phyloP scores from a whole-genome alignment of 2,329 filamentous ascomycete genomes.

The Knoxdaviesia capensis region DNA sequence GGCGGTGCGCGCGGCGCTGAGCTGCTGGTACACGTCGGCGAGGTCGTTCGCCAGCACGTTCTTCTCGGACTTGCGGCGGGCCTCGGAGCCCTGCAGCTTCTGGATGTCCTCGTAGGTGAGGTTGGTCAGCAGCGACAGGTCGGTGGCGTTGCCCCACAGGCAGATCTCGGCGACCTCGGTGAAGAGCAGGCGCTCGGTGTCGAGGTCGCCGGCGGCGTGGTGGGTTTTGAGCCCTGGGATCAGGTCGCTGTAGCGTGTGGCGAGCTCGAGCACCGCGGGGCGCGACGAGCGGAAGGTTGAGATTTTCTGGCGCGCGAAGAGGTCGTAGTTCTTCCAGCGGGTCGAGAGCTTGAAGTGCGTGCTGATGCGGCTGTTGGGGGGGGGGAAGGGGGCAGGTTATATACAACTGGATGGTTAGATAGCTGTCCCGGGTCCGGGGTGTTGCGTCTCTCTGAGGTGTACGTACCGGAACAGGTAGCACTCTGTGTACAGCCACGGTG shows the following conservation, averaged over 20 bases:
- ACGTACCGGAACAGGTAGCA: slow-evolving; percentile 74
- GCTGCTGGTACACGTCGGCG: slow-evolving; percentile 44
- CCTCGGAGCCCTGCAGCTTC: slow-evolving; percentile 77
- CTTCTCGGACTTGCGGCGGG: slow-evolving; percentile 68
- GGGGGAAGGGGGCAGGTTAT: neutral
- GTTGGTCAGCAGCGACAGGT: slow-evolving; percentile 75
- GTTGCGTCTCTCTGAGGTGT: neutral
- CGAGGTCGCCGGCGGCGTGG: slow-evolving; percentile 31
- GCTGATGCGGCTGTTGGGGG: slow-evolving; percentile 42
- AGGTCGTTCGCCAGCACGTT: slow-evolving; percentile 88
- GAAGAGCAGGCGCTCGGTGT: slow-evolving; percentile 63
- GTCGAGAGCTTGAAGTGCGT: slow-evolving; percentile 57
- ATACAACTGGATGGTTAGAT: neutral
- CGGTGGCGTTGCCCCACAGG: slow-evolving; percentile 92
- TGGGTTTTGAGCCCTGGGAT: slow-evolving; percentile 27
- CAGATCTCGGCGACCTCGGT: slow-evolving; percentile 91
- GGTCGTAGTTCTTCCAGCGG: slow-evolving; percentile 79
- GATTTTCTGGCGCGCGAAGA: slow-evolving; percentile 80
- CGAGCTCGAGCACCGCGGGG: slow-evolving; percentile 65
- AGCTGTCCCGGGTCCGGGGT: neutral
- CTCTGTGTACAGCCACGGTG: slow-evolving; percentile 78
- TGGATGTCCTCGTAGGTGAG: slow-evolving; percentile 92
- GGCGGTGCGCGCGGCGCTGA: slow-evolving; percentile 43
- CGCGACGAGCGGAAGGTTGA: slow-evolving; percentile 83
- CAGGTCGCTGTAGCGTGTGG: slow-evolving; percentile 57